Base-by-base conservation (phyloP, 345 rosid species). In the Streptanthus diversifolius region DNA sequence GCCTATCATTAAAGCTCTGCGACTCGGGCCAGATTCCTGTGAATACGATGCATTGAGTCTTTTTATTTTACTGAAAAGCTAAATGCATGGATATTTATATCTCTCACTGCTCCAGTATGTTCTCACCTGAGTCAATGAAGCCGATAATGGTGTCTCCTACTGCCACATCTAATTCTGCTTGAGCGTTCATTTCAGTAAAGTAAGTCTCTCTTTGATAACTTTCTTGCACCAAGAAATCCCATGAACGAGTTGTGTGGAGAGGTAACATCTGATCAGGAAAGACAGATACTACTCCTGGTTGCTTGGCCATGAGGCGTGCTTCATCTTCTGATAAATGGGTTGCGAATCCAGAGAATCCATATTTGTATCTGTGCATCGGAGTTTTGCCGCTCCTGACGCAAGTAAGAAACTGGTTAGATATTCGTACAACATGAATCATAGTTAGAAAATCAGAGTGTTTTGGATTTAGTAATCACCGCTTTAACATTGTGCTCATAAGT, bases 261-360 rank as follows among this genome's bases (percentile, higher is more conserved):
- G 15, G 58, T 54, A 73, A 17, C 65, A 73, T 73, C 57, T 55
- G 45, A 45, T 73, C 77, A 55, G 77, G 66, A 36, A 73, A 73
- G 65, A 73, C 71, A 33, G 71, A 73, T 17, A 65, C 51, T 33
- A 64, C 77, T 55, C 77, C 71, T 29, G 71, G 77, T 44, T 73
- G 77, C 32, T 64, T 56, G 30, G 77, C 58, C 49, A 73, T 73
- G 12, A 33, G 7, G 15, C 10, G 48, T 12, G 66, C 77, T 65
- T 64, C 77, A 55, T 55, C 77, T 55, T 64, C 77, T 44, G 77
- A 55, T 56, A 73, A 64, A 56, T 64, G 71, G 22, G 65, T 29
- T 55, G 77, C 65, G 22, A 73, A 73, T 44, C 77, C 77, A 1
- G 77, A 73, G 71, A 73, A 73, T 24, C 77, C 77, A 73, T 73